These are phyloP conservation scores for Arachis monticola DNA, from an alignment of 331 rosid genomes.

Conservation along the genomic window DNA sequence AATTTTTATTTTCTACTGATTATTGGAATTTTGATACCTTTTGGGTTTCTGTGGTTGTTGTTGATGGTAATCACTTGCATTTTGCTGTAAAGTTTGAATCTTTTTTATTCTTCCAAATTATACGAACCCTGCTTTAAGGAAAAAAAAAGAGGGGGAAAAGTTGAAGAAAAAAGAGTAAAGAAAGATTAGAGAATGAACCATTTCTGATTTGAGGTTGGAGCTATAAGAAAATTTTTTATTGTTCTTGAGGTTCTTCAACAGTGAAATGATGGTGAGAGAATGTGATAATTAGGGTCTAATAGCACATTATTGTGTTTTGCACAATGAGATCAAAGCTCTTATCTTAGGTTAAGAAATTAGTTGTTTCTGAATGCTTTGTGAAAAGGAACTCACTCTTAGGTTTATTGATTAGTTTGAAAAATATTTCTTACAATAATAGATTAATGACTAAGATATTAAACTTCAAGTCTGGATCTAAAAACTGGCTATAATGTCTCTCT, in stretches of 20 bases:
- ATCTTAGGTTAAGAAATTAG: background rate
- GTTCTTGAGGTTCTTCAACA: background rate
- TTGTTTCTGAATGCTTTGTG: constrained; percentile 16
- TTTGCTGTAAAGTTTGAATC: background rate
- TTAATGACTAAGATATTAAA: constrained; percentile 6
- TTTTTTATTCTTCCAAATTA: background rate
- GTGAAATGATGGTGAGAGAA: background rate
- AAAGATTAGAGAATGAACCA: background rate
- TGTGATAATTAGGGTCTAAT: constrained; percentile 12
- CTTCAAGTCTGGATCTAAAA: background rate
- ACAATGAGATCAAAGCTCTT: background rate
- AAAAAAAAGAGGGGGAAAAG: no score
- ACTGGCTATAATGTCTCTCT: background rate
- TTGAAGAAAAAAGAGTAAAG: background rate
- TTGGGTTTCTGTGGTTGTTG: constrained; percentile 19
- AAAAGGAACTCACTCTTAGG: constrained; percentile 1
- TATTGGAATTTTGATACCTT: background rate
- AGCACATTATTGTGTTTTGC: constrained; percentile 3
- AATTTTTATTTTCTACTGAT: background rate
- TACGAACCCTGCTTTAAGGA: background rate
- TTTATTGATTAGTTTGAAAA: constrained; percentile 21
- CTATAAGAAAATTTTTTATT: background rate
- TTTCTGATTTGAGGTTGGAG: constrained; percentile 6
- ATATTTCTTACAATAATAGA: constrained; percentile 8
- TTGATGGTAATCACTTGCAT: constrained; percentile 2